Evolutionary conservation across 2,329 filamentous ascomycete species (phyloP), one percentile per base, ranked within the genome.

Genomic region (Ascochyta rabiei): DNA sequence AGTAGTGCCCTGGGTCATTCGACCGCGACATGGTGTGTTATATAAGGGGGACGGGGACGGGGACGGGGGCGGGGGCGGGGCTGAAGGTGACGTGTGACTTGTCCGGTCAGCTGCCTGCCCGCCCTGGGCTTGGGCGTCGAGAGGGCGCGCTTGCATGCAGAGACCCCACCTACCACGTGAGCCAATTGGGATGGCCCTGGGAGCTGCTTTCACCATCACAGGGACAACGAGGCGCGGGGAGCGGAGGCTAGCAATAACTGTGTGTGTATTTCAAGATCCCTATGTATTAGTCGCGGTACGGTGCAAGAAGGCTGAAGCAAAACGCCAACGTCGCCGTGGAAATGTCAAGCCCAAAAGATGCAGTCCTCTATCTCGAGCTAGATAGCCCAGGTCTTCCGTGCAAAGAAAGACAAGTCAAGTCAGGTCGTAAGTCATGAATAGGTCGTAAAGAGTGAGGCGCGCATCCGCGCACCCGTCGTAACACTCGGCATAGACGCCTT

Each of bases 1-100:
- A 98, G 80, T 96, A 98, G 71, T 95, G 86, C 26, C 89, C 87
- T 46, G 87, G 83, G 69, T 96, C 85, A 45, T 84, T 69, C 24
- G 72, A 73, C 41, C 63, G 66, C 37, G 71, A 73, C 72, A 75
- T 75, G 57, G 49, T 62, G 61, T 46, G 61, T 46, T 59, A 56
- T 54, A 60, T 57, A 61, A 41, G 55, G 56, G 48, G 44, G 18
- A n/a, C n/a, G n/a, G n/a, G n/a, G n/a, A n/a, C n/a, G n/a, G n/a
- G n/a, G n/a, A n/a, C n/a, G n/a, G n/a, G n/a, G n/a, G n/a, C n/a
- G 23, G 35, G 28, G 23, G 44, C 44, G 48, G 54, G 54, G 45
- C 48, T 44, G 31, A 31, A 13, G 42, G 47, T 51, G 53, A 56
- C 53, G 53, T 56, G 53, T 56, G 53, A 55, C 53, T 51, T 43